Evolutionary conservation across 371 early-diverging fungal species (phyloP), one percentile per base, ranked within the genome.

Genomic region (Dichotomocladium elegans): DNA sequence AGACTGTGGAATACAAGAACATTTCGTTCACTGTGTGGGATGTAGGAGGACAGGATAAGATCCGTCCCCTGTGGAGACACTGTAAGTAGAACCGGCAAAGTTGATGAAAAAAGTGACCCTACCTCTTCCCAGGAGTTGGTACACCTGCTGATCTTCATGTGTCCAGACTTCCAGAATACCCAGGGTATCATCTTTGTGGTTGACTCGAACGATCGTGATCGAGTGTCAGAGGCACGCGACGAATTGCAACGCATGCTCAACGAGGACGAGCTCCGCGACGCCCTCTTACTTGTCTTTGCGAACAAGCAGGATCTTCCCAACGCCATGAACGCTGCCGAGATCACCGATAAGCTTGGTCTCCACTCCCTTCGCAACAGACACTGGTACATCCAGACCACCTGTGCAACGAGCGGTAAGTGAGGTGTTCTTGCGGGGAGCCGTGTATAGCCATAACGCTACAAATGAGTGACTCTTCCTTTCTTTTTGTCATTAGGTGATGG

Each of bases 1-100:
- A 96, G 72, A 94, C 96, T 27, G 93, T 98, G 51, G 85, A 88
- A 53, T 95, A 94, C 85, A 96, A 96, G 74, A 98, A 96, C 80
- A 89, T 96, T 72, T 94, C 93, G 60, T 96, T 98, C 82, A 94
- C 95, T 64, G 90, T 93, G 19, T 95, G 95, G 95, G 95, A 95
- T 82, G 80, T 94, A 44, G 94, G 94, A 58, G 92, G 92, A 61
- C 89, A 90, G 64, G 76, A 76, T 49, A 76, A 76, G 63, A 76
- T 76, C 50, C 76, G 76, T 52, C 76, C 76, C 53, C 64, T 76
- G 31, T 76, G 76, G 76, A 76, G 76, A 76, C 77, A 76, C 34
- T 76, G 77, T 72, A 70, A 72, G 72, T 48, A 11, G 12, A 14
- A 21, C 3, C 4, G 37, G 15, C n/a, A 2, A 37, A 11, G 1